These are phyloP conservation scores for Hirsutella thompsonii DNA, from an alignment of 2,329 filamentous ascomycete species.

Conservation along the genomic window DNA sequence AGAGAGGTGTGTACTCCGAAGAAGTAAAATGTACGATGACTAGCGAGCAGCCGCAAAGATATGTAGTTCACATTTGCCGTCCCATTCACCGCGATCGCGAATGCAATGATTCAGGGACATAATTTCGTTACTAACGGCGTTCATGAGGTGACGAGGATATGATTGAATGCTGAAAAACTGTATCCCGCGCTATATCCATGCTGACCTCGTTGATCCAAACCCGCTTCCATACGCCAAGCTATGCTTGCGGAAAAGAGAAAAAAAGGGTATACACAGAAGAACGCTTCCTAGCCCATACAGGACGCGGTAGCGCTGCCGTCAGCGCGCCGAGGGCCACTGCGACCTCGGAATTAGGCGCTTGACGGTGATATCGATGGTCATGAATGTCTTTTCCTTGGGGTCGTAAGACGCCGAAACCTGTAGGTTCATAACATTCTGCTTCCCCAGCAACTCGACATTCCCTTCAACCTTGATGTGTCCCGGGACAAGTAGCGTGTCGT, in stretches of 20 bases:
- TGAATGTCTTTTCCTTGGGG: conserved; percentile 36
- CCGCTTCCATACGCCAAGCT: conserved; percentile 11
- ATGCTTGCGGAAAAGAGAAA: conserved; percentile 4
- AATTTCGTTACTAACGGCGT: neutral
- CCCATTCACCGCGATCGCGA: no score
- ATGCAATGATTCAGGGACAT: neutral
- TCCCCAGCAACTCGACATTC: conserved; percentile 37
- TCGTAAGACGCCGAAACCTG: conserved; percentile 43
- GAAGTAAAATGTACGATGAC: neutral
- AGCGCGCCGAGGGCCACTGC: conserved; percentile 20
- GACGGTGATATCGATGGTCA: conserved; percentile 25
- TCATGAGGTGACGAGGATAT: no score
- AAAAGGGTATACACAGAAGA: neutral
- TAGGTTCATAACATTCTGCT: conserved; percentile 32
- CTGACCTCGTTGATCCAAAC: conserved; percentile 15
- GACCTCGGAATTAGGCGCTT: conserved; percentile 29
- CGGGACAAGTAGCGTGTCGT: no score
- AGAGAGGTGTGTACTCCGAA: neutral
- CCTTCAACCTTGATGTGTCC: conserved; percentile 41
- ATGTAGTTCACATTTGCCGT: conserved; percentile 3
- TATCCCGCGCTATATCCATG: no score
- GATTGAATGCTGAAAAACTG: no score
- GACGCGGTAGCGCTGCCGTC: no score
- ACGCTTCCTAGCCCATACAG: no score
- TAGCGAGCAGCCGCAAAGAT: neutral